phyloP scores from a whole-genome alignment of 352 stramenopile species.

The Hyaloperonospora brassicae region DNA sequence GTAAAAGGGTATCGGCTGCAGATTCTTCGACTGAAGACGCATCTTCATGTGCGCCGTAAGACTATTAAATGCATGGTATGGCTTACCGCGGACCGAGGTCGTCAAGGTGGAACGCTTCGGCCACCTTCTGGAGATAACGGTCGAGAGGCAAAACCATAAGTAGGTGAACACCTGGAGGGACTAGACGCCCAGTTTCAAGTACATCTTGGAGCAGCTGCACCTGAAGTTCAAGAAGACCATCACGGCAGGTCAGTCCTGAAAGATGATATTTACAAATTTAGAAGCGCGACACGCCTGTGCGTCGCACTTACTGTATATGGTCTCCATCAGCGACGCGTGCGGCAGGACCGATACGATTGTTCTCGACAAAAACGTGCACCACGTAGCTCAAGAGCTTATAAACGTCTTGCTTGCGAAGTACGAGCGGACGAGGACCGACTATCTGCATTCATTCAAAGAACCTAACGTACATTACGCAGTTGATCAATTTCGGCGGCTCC shows the following conservation, averaged over 20 bases:
- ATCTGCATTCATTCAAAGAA: too few relatives aligned
- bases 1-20: not conserved
- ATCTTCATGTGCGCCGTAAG: not conserved
- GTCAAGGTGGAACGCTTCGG: constrained; percentile 1
- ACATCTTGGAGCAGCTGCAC: constrained; percentile 1
- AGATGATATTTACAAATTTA: too few relatives aligned
- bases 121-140: not conserved
- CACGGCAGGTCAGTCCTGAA: not conserved
- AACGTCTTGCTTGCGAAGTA: too few relatives aligned
- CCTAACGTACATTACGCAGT: too few relatives aligned
- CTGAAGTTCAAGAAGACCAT: constrained; percentile 5
- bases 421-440: too few relatives aligned
- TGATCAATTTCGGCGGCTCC: too few relatives aligned
- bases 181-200: constrained; percentile 1
- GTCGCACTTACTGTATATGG: too few relatives aligned
- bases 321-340: too few relatives aligned
- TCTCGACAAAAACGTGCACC: too few relatives aligned
- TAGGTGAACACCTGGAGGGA: not conserved
- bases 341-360: too few relatives aligned
- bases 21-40: not conserved
- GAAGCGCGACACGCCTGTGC: too few relatives aligned
- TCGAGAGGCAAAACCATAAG: not conserved
- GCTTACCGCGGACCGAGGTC: constrained; percentile 1
- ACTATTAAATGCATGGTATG: not conserved
- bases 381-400: too few relatives aligned